phyloP scores from a whole-genome alignment of 768 basidiomycete genomes.

The Fistulinella prunicolor region DNA sequence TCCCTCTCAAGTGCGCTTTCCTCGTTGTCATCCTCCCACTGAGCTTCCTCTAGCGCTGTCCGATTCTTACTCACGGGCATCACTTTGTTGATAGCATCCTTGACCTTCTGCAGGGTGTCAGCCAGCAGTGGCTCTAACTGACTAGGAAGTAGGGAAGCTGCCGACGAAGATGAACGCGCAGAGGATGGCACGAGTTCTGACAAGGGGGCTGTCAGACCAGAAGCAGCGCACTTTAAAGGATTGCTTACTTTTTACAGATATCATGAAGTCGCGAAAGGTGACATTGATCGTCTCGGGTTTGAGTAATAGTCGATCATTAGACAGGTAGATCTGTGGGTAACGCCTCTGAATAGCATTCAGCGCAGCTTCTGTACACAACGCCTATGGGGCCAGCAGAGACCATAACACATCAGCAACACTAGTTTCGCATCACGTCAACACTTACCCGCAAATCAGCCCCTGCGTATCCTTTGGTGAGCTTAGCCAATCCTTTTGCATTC shows the following conservation, averaged over 20 bases:
- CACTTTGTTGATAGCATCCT: slow-evolving; percentile 64
- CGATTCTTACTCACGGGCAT: slow-evolving; percentile 80
- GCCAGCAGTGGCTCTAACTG: slow-evolving; percentile 82
- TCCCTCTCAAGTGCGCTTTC: slow-evolving; percentile 89
- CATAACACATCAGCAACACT: slow-evolving; percentile 1
- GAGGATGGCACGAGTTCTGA: slow-evolving; percentile 93
- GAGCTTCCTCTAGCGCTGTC: slow-evolving; percentile 90
- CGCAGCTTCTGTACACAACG: slow-evolving; percentile 94
- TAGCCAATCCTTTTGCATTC: slow-evolving; percentile 66
- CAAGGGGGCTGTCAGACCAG: slow-evolving; percentile 6
- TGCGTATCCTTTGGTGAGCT: slow-evolving; percentile 94
- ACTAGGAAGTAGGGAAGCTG: slow-evolving; percentile 77
- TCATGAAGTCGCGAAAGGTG: slow-evolving; percentile 91
- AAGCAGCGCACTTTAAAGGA: neutral
- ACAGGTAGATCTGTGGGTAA: slow-evolving; percentile 97
- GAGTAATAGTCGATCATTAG: slow-evolving; percentile 77
- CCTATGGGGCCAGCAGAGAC: slow-evolving; percentile 41
- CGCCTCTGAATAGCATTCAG: slow-evolving; percentile 93
- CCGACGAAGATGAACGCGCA: slow-evolving; percentile 83
- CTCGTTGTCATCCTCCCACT: slow-evolving; percentile 79
- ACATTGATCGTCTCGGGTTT: slow-evolving; percentile 84
- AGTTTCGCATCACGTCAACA: neutral
- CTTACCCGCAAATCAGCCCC: slow-evolving; percentile 93
- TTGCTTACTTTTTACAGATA: slow-evolving; percentile 85
- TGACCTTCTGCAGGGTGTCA: slow-evolving; percentile 66